A percentile compares a stretch with the other conserved stretches of the same genome.
Evolutionary conservation across 164 flowering plant genomes (phyloP).

Genomic region (Vitis cinerea): DNA sequence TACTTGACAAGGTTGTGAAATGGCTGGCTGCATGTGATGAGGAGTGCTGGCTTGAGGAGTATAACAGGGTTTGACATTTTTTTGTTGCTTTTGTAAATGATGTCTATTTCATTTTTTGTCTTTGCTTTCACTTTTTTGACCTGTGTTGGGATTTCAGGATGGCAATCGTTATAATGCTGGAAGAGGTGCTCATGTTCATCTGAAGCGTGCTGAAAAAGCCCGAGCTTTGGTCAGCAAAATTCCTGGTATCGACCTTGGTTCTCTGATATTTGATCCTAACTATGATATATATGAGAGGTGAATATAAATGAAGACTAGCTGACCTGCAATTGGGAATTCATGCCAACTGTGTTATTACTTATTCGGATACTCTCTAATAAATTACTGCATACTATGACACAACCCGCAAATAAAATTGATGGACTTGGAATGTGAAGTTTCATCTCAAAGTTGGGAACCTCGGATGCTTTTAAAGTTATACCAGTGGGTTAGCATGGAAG

Average conservation of each 20-base stretch:
- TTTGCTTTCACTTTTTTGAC: not conserved
- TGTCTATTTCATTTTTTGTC: not conserved
- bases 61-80: conserved; percentile 52
- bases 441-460: not conserved
- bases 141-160: conserved; percentile 45
- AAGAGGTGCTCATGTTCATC: conserved; percentile 66
- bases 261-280: not conserved
- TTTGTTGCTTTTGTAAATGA: not conserved
- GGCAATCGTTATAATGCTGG: conserved; percentile 78
- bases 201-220: conserved; percentile 85
- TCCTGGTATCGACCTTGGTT: conserved; percentile 47
- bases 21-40: conserved; percentile 82
- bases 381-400: no score
- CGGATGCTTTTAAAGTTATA: not conserved
- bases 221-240: conserved; percentile 59
- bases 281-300: not conserved
- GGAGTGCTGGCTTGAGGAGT: conserved; percentile 89
- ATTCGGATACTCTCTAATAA: no score
- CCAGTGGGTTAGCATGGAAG: not conserved
- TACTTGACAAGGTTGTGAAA: conserved; percentile 80
- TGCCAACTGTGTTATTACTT: not conserved
- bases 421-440: not conserved
- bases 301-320: not conserved
- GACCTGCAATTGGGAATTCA: not conserved
- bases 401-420: not conserved